Evolutionary conservation across 345 rosid species (phyloP).

Genomic region (Eucalyptus viminalis): DNA sequence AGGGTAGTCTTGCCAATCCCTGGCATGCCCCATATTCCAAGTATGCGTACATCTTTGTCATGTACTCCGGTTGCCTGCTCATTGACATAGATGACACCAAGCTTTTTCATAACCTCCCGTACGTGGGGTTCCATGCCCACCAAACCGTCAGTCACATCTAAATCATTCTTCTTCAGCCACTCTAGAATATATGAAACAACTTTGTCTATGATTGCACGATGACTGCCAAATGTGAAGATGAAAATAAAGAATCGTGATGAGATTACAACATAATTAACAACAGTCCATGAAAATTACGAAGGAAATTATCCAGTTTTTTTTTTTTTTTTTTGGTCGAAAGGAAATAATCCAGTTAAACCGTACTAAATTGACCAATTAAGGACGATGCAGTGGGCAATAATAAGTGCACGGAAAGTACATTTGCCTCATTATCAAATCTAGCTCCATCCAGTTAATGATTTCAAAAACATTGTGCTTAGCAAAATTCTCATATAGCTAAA

Average conservation of each 20-base stretch:
- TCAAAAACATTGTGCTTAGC: neutral
- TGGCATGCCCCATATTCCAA: neutral
- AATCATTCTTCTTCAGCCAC: neutral
- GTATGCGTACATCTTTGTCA: neutral
- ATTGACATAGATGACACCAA: neutral
- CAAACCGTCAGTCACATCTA: neutral
- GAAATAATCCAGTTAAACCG: neutral
- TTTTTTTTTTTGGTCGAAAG: neutral
- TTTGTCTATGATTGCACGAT: neutral
- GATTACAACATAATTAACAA: neutral
- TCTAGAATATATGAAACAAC: neutral
- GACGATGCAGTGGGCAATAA: neutral
- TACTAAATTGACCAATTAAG: neutral
- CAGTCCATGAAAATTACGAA: neutral
- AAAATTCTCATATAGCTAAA: neutral
- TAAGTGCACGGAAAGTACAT: neutral
- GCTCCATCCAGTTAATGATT: neutral
- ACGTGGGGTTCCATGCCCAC: neutral
- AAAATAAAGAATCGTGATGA: neutral
- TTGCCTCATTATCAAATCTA: neutral
- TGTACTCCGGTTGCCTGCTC: neutral
- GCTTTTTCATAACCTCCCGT: neutral
- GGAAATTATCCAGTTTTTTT: neutral
- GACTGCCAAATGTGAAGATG: neutral
- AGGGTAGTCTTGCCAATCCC: neutral